Percentiles rank a stretch among this genome's conserved stretches.
phyloP scores from a whole-genome alignment of 2,329 filamentous ascomycete species.

The Ceratocystis cacaofunesta region DNA sequence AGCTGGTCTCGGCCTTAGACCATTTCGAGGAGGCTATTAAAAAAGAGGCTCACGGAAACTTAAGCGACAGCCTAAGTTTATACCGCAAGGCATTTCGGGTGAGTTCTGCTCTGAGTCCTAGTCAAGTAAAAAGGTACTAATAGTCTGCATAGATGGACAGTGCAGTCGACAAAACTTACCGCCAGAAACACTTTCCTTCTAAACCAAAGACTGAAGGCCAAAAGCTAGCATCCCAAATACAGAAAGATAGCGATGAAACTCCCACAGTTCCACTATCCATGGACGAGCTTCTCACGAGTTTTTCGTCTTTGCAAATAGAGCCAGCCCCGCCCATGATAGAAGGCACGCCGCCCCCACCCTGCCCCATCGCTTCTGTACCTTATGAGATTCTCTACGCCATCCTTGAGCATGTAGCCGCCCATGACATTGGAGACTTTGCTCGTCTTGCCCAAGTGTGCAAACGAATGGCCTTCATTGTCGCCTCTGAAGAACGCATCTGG shows the following conservation, averaged over 20 bases:
- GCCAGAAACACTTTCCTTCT: conserved; percentile 75
- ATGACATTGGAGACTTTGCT: conserved; percentile 62
- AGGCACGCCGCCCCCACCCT: conserved; percentile 57
- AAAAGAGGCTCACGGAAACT: conserved; percentile 67
- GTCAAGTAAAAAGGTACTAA: conserved; percentile 15
- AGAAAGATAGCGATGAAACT: conserved; percentile 16
- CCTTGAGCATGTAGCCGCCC: conserved; percentile 52
- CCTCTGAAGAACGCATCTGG: conserved; percentile 78
- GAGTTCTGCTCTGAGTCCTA: conserved; percentile 20
- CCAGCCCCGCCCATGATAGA: conserved; percentile 54
- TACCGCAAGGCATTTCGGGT: conserved; percentile 87
- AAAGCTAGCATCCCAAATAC: conserved; percentile 7
- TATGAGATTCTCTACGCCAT: conserved; percentile 76
- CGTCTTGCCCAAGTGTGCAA: conserved; percentile 73
- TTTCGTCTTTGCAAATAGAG: conserved; percentile 54
- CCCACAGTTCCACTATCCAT: conserved; percentile 31
- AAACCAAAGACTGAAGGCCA: conserved; percentile 26
- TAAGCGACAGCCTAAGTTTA: conserved; percentile 75
- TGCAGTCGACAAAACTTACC: conserved; percentile 71
- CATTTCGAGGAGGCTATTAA: conserved; percentile 88
- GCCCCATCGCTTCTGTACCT: conserved; percentile 62
- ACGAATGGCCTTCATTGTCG: conserved; percentile 68
- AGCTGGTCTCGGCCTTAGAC: conserved; percentile 67
- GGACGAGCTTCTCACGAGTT: conserved; percentile 59
- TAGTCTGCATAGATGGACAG: conserved; percentile 52